Conservation (phyloP, 2,329 filamentous ascomycete genomes). For the Claviceps purpurea region DNA sequence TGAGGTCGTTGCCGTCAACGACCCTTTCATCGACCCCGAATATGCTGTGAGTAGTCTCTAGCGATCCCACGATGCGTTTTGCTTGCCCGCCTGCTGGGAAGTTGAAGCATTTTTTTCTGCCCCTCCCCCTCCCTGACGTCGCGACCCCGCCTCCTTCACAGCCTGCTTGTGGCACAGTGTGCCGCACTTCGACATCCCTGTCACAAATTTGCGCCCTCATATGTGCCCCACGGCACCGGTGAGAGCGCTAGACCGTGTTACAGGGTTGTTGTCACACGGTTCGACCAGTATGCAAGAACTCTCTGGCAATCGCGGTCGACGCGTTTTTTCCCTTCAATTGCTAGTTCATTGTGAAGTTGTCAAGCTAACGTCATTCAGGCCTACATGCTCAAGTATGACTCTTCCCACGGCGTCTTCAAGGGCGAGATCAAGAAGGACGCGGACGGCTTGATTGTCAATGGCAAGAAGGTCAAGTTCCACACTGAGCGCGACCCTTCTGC, state of each 20-base stretch:
- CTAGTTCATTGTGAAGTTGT: background rate
- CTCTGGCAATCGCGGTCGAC: background rate
- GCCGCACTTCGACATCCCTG: background rate
- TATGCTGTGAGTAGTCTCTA: slow-evolving; percentile 68
- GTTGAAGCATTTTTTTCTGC: background rate
- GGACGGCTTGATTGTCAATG: slow-evolving; percentile 73
- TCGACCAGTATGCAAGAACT: background rate
- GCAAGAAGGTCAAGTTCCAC: slow-evolving; percentile 94
- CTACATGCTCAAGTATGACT: slow-evolving; percentile 99
- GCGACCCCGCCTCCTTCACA: slow-evolving; percentile 7
- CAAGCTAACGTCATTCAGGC: slow-evolving; percentile 39
- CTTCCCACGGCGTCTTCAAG: slow-evolving; percentile 93
- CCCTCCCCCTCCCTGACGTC: slow-evolving; percentile 7
- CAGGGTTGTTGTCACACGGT: background rate
- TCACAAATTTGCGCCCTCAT: background rate
- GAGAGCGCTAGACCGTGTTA: background rate
- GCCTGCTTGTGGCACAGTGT: background rate
- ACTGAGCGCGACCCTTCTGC: slow-evolving; percentile 73
- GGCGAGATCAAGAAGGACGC: slow-evolving; percentile 63
- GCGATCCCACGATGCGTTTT: background rate
- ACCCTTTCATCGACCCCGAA: slow-evolving; percentile 95
- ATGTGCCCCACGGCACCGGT: background rate
- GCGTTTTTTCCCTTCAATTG: background rate
- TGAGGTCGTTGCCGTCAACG: slow-evolving; percentile 93
- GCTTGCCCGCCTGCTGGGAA: background rate